Evolutionary conservation across 148 eudicot species (phyloP), one percentile per base, ranked within the genome.

Genomic region (Amaranthus cruentus): DNA sequence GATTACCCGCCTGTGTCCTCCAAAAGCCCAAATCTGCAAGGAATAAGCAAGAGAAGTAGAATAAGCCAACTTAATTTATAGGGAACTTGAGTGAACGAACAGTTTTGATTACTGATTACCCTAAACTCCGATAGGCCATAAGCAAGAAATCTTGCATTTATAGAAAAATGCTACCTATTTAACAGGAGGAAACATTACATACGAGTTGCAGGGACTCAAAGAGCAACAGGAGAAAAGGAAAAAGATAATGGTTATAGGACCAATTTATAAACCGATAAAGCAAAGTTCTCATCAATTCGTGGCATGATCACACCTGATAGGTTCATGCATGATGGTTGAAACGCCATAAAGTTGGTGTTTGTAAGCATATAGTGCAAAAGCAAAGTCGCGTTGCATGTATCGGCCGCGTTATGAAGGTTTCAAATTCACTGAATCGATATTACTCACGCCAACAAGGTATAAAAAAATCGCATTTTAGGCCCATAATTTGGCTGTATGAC

Each of bases 11-110:
- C 95, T 83, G 65, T 89, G 87, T 66, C 97, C 97, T 68, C 97
- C 92, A 81, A 89, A 92, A 65, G 93, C 97, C 97, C 97, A 91
- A 63, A 91, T 91, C 97, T 91, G 89, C 82, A 28, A 70, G 57
- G 47, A 62, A 60, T 54, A 62, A 72, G 60, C 14, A 14, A 28
- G 70, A 55, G 71, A 42, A 67, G 43, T 9, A 2, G 9, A 61
- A 52, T 74, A 52, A 59, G 70, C n/a, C 38, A 28, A 28, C 38
- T 28, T 28, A 28, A 28, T 28, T 28, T 28, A 28, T 28, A 28
- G 38, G 38, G 38, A 64, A 44, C 5, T 12, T 21, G 2, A 28
- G 38, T 47, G 70, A 67, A 69, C 11, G 2, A 12, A 28, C 44
- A 60, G 11, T 60, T 6, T 9, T 60, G 10, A 60, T 60, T 60